Conservation (phyloP, 495 filamentous ascomycete genomes). For the Trichocladium uniseriatum region DNA sequence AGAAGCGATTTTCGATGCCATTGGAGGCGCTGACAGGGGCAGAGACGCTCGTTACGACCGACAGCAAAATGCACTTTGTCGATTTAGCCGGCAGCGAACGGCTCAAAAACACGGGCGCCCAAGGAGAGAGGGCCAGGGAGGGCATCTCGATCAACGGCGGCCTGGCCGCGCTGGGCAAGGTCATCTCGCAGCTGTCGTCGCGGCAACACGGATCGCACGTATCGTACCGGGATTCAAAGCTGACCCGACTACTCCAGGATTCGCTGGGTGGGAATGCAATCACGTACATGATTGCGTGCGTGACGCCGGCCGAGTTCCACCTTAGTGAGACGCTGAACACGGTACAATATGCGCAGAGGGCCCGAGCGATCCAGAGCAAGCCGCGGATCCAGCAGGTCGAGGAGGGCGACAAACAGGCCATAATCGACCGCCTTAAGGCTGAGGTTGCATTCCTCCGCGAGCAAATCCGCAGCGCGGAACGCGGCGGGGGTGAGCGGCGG, state of each 20-base stretch:
- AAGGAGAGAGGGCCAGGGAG: conserved; percentile 90
- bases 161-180: conserved; percentile 89
- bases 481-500: conserved; percentile 47
- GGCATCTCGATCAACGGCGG: conserved; percentile 98
- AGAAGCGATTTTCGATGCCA: conserved; percentile 87
- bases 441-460: conserved; percentile 92
- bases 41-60: conserved; percentile 68
- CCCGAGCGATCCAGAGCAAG: conserved; percentile 94
- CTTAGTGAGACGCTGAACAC: conserved; percentile 97
- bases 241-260: conserved; percentile 92
- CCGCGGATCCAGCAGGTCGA: conserved; percentile 91
- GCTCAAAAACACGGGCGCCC: conserved; percentile 93
- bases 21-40: conserved; percentile 64
- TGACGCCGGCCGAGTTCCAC: conserved; percentile 94
- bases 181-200: conserved; percentile 95
- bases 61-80: conserved; percentile 98
- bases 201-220: conserved; percentile 82
- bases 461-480: conserved; percentile 71
- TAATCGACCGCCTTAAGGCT: conserved; percentile 88
- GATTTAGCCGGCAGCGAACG: conserved; percentile 96
- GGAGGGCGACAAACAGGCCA: conserved; percentile 87
- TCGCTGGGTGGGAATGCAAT: conserved; percentile 97
- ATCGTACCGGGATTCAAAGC: conserved; percentile 93
- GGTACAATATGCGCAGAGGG: conserved; percentile 92
- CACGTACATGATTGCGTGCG: conserved; percentile 99